Evolutionary conservation across 169 alveolate genomes (phyloP), one percentile per base, ranked within the genome.

Genomic region (Cryptosporidium viatorum): DNA sequence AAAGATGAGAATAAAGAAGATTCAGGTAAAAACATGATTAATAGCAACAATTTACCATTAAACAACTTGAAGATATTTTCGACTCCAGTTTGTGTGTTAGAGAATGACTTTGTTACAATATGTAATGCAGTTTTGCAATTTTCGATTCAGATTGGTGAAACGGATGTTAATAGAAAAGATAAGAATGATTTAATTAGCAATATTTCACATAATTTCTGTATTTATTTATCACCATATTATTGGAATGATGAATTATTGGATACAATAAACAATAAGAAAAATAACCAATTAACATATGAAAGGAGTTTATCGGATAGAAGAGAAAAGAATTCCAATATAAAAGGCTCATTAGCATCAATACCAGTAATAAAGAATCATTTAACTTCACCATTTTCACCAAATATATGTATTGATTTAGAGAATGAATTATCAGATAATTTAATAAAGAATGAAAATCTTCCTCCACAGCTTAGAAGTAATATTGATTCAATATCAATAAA

Each of bases 341-440:
- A 58, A 26, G 29, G 14, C 3, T 73, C 86, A 26, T 41, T 73
- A 23, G 62, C 86, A 9, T 73, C 70, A 14, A 73, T 73, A 16
- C 86, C 86, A 3, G 71, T 29, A 23, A 51, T 73, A 37, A 55
- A 73, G 14, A 37, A 73, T 12, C 86, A 73, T 35, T 29, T 73
- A 31, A 59, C 48, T 23, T 73, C 86, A 51, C 26, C 86, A 52
- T 35, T 73, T 41, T 73, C 86, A 12, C 86, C 86, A 73, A 73
- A 73, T 59, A 73, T 73, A 52, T 73, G 86, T 58, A 37, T 73
- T n/a, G 85, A 55, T n/a, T 71, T 71, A 23, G 31, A 71, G 37
- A 51, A 26, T 21, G 43, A 73, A 3, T 23, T 73, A 31, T 51
- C 51, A 7, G 62, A 52, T 58, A 58, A 18, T n/a, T 21, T 45